Evolutionary conservation across 371 early-diverging fungal species (phyloP), one percentile per base, ranked within the genome.

Genomic region (Coemansia linderi): DNA sequence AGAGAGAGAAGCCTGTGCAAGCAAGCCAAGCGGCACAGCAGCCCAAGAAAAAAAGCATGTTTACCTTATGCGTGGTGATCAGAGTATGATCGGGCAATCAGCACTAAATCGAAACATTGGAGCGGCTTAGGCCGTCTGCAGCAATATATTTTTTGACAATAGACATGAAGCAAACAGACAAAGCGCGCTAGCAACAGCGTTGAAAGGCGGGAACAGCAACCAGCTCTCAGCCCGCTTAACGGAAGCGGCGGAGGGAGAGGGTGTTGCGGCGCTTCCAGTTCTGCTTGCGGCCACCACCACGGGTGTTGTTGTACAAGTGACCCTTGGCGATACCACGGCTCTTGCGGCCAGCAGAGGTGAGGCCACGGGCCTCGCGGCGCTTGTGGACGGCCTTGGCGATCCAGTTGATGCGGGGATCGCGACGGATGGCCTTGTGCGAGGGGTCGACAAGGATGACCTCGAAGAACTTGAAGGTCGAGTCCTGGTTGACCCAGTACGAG

Each of bases 401-500:
- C 99, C 99, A 99, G 92, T 97, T 96, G 87, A 98, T 92, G 86
- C 95, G 95, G 65, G 94, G 85, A 84, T 99, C 99, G 79, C 95
- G 95, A 74, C 99, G 92, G 87, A 99, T 97, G 74, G 92, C 94
- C 88, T 93, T 92, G 92, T 97, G 97, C 65, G 83, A 81, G 74
- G 98, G 97, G 84, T 99, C 98, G 75, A 99, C 98, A 65, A 95
- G 88, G 85, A 99, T 99, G 80, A 98, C 96, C 86, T 99, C 99
- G 84, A 85, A 99, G 91, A 92, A 97, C 90, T 99, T 98, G 92
- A 92, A 98, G 79, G 95, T 93, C 70, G 95, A 86, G 86, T 99
- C 99, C 87, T 94, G 91, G 93, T 96, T 96, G 68, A 99, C 92
- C 98, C 98, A 97, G 94, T 99, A 99, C 65, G 95, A 95, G 92